A percentile compares a stretch with the other conserved stretches of the same genome.
Conservation (phyloP, 2,329 filamentous ascomycete species). For the Meredithiella fracta region DNA sequence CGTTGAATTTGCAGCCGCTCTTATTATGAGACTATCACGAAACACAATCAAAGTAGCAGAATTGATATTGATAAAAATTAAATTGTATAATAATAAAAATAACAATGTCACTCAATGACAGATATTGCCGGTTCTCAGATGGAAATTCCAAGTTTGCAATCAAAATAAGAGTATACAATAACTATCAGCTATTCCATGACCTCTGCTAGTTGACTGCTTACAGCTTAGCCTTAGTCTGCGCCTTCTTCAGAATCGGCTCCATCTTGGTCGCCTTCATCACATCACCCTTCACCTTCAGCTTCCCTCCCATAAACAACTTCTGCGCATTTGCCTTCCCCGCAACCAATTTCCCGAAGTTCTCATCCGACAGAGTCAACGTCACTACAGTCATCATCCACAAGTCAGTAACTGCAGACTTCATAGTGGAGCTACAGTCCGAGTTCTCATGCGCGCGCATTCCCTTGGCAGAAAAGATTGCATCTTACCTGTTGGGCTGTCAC, state of each 20-base stretch:
- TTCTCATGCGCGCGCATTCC: neutral
- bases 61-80: no score
- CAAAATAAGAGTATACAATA: no score
- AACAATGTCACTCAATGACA: no score
- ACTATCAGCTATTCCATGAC: no score
- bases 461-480: neutral
- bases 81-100: no score
- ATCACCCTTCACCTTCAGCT: constrained; percentile 95
- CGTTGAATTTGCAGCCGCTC: no score
- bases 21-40: no score
- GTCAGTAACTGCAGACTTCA: constrained; percentile 3
- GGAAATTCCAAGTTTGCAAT: no score
- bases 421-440: neutral
- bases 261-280: constrained; percentile 98
- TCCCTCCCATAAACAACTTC: constrained; percentile 92
- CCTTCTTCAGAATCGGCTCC: constrained; percentile 81
- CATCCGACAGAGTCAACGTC: constrained; percentile 68
- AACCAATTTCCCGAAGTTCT: constrained; percentile 72
- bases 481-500: constrained; percentile 69
- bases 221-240: constrained; percentile 67
- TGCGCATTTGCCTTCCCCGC: constrained; percentile 84
- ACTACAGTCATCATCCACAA: constrained; percentile 34
- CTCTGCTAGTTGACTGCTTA: constrained; percentile 25
- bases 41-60: no score
- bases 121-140: no score